These are phyloP conservation scores for Geotrichum cucujoidarum DNA, from an alignment of 1,139 yeast species.

Conservation along the genomic window DNA sequence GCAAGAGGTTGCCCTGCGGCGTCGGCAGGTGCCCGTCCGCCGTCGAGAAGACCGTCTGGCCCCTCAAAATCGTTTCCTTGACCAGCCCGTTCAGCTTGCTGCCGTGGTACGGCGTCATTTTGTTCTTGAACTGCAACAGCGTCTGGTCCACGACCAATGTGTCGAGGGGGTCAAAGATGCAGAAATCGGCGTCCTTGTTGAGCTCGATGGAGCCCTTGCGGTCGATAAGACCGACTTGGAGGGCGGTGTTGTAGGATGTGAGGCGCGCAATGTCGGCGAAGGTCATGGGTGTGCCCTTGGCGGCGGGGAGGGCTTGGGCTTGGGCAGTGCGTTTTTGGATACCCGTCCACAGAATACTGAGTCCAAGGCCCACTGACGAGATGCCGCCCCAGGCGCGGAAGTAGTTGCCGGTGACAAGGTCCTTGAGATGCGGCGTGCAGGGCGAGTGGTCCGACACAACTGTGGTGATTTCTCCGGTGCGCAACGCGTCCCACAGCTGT, in stretches of 20 bases:
- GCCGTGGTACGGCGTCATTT: constrained; percentile 81
- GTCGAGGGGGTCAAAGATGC: constrained; percentile 65
- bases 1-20: constrained; percentile 55
- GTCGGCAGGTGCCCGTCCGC: constrained; percentile 52
- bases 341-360: constrained; percentile 74
- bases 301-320: constrained; percentile 31
- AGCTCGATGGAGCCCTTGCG: constrained; percentile 63
- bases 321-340: constrained; percentile 45
- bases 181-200: constrained; percentile 86
- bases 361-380: constrained; percentile 84
- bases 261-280: constrained; percentile 64
- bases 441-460: constrained; percentile 96
- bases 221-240: constrained; percentile 72
- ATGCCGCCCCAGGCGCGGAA: constrained; percentile 98
- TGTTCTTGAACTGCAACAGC: constrained; percentile 70
- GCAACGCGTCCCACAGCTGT: constrained; percentile 71
- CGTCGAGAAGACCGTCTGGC: constrained; percentile 56
- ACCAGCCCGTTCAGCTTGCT: constrained; percentile 64
- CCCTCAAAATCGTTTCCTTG: constrained; percentile 71
- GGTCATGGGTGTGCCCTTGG: constrained; percentile 22
- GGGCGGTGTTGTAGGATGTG: constrained; percentile 80
- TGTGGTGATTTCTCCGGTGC: constrained; percentile 63
- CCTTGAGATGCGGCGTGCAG: constrained; percentile 86
- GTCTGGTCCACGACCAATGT: constrained; percentile 54
- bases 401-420: constrained; percentile 77